Percentiles rank a stretch among this genome's conserved stretches.
Evolutionary conservation across 228 moss, liverwort and hornwort species (phyloP).

Genomic region (Sphagnum magellanicum): DNA sequence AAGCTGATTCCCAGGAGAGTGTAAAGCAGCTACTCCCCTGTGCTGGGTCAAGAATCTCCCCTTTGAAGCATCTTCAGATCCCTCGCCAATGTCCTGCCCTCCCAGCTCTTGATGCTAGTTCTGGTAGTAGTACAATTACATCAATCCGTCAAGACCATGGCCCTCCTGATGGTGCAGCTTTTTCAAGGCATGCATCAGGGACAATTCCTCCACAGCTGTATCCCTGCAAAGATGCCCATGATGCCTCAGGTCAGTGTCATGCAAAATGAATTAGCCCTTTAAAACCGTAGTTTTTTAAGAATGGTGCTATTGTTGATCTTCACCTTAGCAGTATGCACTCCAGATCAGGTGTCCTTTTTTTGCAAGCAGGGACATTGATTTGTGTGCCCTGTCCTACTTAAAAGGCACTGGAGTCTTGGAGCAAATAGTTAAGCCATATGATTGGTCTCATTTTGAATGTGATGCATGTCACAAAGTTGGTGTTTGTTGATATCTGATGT

Average conservation of each 20-base stretch:
- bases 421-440: too few relatives aligned
- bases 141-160: background rate
- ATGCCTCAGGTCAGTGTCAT: background rate
- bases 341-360: too few relatives aligned
- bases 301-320: too few relatives aligned
- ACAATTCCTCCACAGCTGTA: background rate
- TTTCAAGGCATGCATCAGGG: background rate
- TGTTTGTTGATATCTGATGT: too few relatives aligned
- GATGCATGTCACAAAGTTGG: too few relatives aligned
- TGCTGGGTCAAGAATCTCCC: background rate
- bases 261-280: too few relatives aligned
- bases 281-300: too few relatives aligned
- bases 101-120: conserved; percentile 5
- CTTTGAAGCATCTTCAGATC: conserved; percentile 1
- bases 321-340: too few relatives aligned
- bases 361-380: too few relatives aligned
- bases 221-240: background rate
- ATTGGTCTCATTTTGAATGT: too few relatives aligned
- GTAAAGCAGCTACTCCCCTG: conserved; percentile 1
- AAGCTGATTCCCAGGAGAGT: conserved; percentile 11
- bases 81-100: conserved; percentile 7
- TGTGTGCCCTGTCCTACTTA: too few relatives aligned
- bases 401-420: too few relatives aligned
- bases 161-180: background rate
- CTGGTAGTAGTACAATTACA: background rate